phyloP scores from a whole-genome alignment of 1,139 yeast species.

The Hemisphaericaspora xylanilytica region DNA sequence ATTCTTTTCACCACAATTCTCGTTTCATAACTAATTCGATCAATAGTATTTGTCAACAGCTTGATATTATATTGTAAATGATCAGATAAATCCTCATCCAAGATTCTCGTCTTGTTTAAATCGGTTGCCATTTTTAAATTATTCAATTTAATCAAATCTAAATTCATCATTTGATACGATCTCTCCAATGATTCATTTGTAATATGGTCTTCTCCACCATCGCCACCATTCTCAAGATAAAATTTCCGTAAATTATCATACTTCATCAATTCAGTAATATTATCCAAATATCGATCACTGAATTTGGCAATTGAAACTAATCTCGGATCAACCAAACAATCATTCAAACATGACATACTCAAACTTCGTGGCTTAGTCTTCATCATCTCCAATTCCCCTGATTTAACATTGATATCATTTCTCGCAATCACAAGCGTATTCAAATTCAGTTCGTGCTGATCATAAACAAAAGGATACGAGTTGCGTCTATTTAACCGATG shows the following conservation, averaged over 20 bases:
- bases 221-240: constrained; percentile 10
- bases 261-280: constrained; percentile 22
- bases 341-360: constrained; percentile 44
- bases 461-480: constrained; percentile 39
- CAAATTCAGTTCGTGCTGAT: constrained; percentile 16
- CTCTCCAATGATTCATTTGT: constrained; percentile 21
- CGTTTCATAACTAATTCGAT: constrained; percentile 77
- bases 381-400: constrained; percentile 3
- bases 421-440: constrained; percentile 24
- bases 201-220: neutral
- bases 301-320: constrained; percentile 26
- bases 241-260: constrained; percentile 20
- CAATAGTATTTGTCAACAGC: constrained; percentile 68
- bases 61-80: constrained; percentile 49
- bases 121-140: constrained; percentile 30
- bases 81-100: constrained; percentile 31
- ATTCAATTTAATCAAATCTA: constrained; percentile 32
- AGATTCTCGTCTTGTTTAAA: constrained; percentile 28
- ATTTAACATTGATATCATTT: constrained; percentile 2
- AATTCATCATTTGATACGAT: constrained; percentile 29
- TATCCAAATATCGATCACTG: constrained; percentile 21
- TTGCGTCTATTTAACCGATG: constrained; percentile 39
- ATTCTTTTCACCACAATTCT: constrained; percentile 69
- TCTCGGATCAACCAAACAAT: constrained; percentile 8
- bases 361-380: constrained; percentile 21